Conservation (phyloP, 257 asterid genomes). For the Solanum chilense region DNA sequence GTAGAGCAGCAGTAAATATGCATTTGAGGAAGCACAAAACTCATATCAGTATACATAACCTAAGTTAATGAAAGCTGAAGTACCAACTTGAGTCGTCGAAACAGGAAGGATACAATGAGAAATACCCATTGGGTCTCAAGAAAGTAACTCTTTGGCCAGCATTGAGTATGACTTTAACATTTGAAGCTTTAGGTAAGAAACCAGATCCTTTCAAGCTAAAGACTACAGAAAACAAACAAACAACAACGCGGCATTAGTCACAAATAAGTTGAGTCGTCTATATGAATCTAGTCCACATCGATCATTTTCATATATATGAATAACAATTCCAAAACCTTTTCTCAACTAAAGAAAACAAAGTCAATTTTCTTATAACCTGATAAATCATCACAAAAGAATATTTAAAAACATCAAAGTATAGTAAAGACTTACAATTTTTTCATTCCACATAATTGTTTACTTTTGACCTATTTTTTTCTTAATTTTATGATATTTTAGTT, state of each 20-base stretch:
- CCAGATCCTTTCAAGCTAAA: constrained; percentile 51
- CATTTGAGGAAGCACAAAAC: not conserved
- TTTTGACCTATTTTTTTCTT: not conserved
- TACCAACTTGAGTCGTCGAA: not conserved
- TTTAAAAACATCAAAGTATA: not conserved
- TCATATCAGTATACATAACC: not conserved
- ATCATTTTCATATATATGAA: no score
- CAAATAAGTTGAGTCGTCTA: not conserved
- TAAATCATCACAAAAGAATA: not conserved
- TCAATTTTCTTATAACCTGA: not conserved
- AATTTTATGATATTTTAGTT: not conserved
- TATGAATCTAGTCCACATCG: not conserved
- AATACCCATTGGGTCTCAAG: constrained; percentile 84
- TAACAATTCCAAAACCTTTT: not conserved
- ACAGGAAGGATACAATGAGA: constrained; percentile 77
- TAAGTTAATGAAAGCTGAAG: not conserved
- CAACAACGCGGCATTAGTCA: not conserved
- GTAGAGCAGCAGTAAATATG: not conserved
- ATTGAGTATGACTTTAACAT: constrained; percentile 67
- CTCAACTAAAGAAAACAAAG: not conserved
- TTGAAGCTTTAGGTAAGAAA: constrained; percentile 64
- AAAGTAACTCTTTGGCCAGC: constrained; percentile 85
- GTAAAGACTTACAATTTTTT: not conserved
- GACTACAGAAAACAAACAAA: constrained; percentile 20
- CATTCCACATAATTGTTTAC: not conserved